Evolutionary conservation across 768 basidiomycete genomes (phyloP).

Genomic region (Mycena albidolilacea): DNA sequence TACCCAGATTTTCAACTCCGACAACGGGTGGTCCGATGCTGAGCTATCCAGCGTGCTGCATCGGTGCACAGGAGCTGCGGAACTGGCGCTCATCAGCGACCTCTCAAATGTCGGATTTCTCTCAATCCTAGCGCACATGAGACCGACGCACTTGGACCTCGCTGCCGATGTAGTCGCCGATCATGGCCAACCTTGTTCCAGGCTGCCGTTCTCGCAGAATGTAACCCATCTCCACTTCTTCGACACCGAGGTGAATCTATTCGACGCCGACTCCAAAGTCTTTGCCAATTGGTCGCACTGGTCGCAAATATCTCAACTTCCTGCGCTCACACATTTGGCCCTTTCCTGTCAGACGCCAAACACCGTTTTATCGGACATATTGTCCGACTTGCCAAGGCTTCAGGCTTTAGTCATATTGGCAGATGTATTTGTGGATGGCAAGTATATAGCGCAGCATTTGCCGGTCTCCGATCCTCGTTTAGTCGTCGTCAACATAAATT

Average conservation of each 20-base stretch:
- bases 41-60: background rate
- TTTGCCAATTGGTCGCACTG: background rate
- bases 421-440: background rate
- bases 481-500: too few relatives aligned
- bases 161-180: background rate
- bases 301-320: background rate
- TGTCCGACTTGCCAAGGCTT: slow-evolving; percentile 1
- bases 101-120: background rate
- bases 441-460: too few relatives aligned
- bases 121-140: background rate
- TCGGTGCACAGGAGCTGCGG: background rate
- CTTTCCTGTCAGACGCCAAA: background rate
- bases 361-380: background rate
- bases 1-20: background rate
- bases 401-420: background rate
- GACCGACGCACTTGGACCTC: background rate
- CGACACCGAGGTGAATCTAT: slow-evolving; percentile 3
- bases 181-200: background rate
- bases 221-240: slow-evolving; percentile 9
- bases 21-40: slow-evolving; percentile 8
- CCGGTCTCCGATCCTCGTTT: too few relatives aligned
- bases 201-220: background rate
- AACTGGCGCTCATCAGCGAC: slow-evolving; percentile 1
- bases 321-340: background rate
- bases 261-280: slow-evolving; percentile 4